These are phyloP conservation scores for Euphorbia schlechtendalii DNA, from an alignment of 441 rosid species.

Conservation along the genomic window DNA sequence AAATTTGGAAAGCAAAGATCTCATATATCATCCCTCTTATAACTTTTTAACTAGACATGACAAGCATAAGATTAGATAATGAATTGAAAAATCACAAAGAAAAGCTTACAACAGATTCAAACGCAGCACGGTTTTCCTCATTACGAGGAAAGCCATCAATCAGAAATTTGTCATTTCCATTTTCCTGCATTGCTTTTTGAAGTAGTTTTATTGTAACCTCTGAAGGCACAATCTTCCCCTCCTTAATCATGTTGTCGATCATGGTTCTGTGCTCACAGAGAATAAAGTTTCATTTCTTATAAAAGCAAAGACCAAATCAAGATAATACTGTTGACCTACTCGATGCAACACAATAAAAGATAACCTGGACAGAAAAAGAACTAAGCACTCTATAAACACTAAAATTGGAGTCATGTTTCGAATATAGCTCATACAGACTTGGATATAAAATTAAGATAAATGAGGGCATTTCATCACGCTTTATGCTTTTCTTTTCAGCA, in stretches of 20 bases:
- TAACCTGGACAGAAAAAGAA: neutral
- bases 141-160: conserved; percentile 95
- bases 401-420: neutral
- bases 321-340: neutral
- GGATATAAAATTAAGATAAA: neutral
- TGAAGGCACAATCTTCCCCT: conserved; percentile 90
- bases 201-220: conserved; percentile 89
- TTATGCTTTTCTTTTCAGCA: neutral
- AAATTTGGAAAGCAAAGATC: neutral
- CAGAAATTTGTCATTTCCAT: conserved; percentile 68
- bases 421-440: neutral
- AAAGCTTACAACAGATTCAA: conserved; percentile 65
- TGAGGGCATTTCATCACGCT: neutral
- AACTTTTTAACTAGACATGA: neutral
- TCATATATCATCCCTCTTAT: neutral
- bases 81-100: neutral
- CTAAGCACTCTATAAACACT: neutral
- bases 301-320: neutral
- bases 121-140: conserved; percentile 83
- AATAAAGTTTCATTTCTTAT: neutral
- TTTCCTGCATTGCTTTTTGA: conserved; percentile 66
- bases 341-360: neutral
- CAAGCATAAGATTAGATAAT: neutral
- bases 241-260: conserved; percentile 77
- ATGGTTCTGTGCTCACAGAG: conserved; percentile 47